Percentiles rank a stretch among this genome's conserved stretches.
Evolutionary conservation across 306 rosid species (phyloP).

Genomic region (Datisca glomerata): DNA sequence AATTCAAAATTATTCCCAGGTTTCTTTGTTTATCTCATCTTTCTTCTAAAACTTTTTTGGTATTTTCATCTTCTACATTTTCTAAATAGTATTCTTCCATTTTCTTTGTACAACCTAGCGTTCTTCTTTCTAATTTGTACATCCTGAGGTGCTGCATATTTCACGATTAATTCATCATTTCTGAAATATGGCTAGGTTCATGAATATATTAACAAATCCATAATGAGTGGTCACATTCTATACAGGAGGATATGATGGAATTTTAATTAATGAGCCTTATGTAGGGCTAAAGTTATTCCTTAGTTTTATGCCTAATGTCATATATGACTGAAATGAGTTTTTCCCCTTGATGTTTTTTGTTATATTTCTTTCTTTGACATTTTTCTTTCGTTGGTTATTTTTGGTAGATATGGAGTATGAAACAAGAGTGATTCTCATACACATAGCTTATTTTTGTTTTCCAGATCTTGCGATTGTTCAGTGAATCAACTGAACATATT

Average conservation of each 20-base stretch:
- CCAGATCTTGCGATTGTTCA: conserved; percentile 93
- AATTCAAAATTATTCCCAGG: conserved; percentile 99
- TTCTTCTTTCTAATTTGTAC: background rate
- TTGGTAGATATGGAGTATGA: background rate
- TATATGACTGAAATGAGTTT: too few species aligned
- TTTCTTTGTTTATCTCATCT: conserved; percentile 15
- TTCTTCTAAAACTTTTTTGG: background rate
- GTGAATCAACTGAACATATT: conserved; percentile 83
- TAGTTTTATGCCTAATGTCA: too few species aligned
- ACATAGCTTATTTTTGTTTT: conserved; percentile 15
- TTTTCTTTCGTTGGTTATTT: background rate
- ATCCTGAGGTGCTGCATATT: too few species aligned
- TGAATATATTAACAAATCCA: too few species aligned
- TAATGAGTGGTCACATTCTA: too few species aligned
- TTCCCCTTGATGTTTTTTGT: background rate
- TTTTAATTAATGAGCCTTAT: too few species aligned
- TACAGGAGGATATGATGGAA: too few species aligned
- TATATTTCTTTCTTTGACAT: background rate
- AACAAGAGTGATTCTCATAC: too few species aligned
- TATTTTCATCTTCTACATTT: background rate
- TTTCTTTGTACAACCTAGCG: background rate
- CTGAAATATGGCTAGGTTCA: too few species aligned
- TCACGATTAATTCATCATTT: too few species aligned
- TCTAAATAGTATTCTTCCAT: background rate
- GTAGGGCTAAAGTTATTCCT: too few species aligned